These are phyloP conservation scores for Yamadazyma sp. DNA, from an alignment of 1,139 yeast species.

Conservation along the genomic window DNA sequence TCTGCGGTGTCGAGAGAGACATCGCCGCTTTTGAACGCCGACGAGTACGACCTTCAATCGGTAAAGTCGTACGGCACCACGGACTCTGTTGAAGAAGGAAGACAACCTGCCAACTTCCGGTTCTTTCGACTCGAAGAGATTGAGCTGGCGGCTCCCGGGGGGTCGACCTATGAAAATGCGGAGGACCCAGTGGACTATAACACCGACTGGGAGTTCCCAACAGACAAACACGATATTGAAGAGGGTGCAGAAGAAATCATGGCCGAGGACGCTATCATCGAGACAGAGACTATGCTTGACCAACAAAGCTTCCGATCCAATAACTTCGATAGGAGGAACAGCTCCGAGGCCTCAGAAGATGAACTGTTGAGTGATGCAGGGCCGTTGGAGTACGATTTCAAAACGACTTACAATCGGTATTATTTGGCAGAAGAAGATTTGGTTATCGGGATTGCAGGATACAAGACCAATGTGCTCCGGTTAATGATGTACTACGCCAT, in stretches of 20 bases:
- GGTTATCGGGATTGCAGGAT: conserved; percentile 93
- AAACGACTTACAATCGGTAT: conserved; percentile 65
- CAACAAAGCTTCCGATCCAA: conserved; percentile 35
- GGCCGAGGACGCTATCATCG: conserved; percentile 6
- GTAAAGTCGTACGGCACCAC: conserved; percentile 30
- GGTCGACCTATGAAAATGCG: conserved; percentile 70
- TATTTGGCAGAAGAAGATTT: conserved; percentile 95
- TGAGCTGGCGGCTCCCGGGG: conserved; percentile 76
- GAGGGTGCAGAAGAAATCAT: conserved; percentile 7
- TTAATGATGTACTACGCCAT: conserved; percentile 49
- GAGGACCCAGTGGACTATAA: conserved; percentile 60
- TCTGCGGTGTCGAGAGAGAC: conserved; percentile 32
- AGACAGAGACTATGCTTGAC: conserved; percentile 11
- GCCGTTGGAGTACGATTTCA: conserved; percentile 44
- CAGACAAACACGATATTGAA: conserved; percentile 48
- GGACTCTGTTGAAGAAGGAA: conserved; percentile 35
- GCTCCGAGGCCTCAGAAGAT: conserved; percentile 27
- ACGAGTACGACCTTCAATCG: conserved; percentile 20
- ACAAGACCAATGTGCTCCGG: conserved; percentile 53
- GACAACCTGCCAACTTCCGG: conserved; percentile 50
- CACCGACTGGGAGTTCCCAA: conserved; percentile 64
- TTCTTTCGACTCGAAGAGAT: conserved; percentile 84
- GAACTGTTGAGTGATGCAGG: conserved; percentile 16
- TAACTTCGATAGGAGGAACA: conserved; percentile 30
- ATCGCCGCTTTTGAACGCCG: conserved; percentile 36